Percentiles rank a stretch among this genome's conserved stretches.
Evolutionary conservation across 176 grass and related monocot species (phyloP).

Genomic region (Neostapfia colusana): DNA sequence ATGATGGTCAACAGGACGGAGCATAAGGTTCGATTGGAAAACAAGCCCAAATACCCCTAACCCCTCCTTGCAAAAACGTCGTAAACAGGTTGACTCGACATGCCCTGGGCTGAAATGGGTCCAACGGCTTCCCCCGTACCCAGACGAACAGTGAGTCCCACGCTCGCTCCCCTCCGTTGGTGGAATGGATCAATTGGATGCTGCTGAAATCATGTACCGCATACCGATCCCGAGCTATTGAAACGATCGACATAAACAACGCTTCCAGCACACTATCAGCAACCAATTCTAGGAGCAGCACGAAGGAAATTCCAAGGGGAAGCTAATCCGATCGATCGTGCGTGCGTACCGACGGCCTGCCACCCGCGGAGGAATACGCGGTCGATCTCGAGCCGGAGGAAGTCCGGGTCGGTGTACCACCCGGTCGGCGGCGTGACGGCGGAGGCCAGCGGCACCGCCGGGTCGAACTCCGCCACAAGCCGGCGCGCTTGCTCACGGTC

Average conservation of each 20-base stretch:
- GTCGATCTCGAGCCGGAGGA: constrained; percentile 67
- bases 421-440: constrained; percentile 69
- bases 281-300: background rate
- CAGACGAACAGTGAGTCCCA: background rate
- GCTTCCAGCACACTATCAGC: background rate
- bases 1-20: background rate
- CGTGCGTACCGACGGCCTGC: constrained; percentile 76
- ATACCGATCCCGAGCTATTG: background rate
- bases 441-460: constrained; percentile 48
- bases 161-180: background rate
- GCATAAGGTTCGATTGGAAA: too few species aligned
- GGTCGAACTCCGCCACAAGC: constrained; percentile 64
- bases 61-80: too few species aligned
- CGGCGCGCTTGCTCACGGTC: constrained; percentile 19
- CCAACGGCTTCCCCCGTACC: background rate
- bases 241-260: background rate
- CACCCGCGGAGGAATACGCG: constrained; percentile 78
- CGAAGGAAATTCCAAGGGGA: background rate
- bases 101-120: background rate
- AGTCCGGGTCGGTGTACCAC: constrained; percentile 68
- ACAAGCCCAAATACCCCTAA: too few species aligned
- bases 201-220: background rate
- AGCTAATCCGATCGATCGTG: background rate
- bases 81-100: background rate
- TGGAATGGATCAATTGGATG: background rate